Evolutionary conservation across 2,329 filamentous ascomycete genomes (phyloP), one percentile per base, ranked within the genome.

Genomic region (Gyromitra esculenta): DNA sequence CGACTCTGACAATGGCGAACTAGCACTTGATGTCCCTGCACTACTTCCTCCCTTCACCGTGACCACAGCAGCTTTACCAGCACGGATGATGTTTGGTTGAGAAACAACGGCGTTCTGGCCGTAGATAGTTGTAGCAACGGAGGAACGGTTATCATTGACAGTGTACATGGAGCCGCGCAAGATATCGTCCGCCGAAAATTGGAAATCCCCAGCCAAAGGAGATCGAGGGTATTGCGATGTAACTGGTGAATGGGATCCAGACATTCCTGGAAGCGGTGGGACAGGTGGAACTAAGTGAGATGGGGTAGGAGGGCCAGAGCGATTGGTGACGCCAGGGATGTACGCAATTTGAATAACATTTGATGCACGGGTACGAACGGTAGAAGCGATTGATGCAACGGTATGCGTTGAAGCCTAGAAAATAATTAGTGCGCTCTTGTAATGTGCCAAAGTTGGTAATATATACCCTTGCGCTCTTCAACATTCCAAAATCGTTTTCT

Each of bases 291-390:
- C 92, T 65, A 95, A 88, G 21, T 93, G 86, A 50, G 89, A 90
- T 1, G 93, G 92, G 0, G 93, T 95, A n/a, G 91, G 91, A 4
- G 92, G 92, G 6, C 91, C 90, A 11, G 94, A 94, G 80, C 95
- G 89, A 85, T 97, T 97, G 77, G 93, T 97, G 81, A 98, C 94
- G 76, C 96, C 96, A 13, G 96, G 96, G 80, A 99, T 98, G 84
- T 98, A 99, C 72, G 96, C 96, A 84, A 99, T 99, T 85, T 98
- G 96, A 81, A 99, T 99, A 83, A 99, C 95, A 86, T 99, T 99
- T 82, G 96, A 98, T 63, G 96, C 96, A 78, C 96, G 91, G 18
- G 96, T 98, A 77, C 97, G 88, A 75, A 98, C 94, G 35, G 95
- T 98, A 8, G 94, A 97, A 15, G 96, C 96, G 82, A 99, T 93